Evolutionary conservation across 345 rosid species (phyloP), one percentile per base, ranked within the genome.

Genomic region (Melaleuca quinquenervia): DNA sequence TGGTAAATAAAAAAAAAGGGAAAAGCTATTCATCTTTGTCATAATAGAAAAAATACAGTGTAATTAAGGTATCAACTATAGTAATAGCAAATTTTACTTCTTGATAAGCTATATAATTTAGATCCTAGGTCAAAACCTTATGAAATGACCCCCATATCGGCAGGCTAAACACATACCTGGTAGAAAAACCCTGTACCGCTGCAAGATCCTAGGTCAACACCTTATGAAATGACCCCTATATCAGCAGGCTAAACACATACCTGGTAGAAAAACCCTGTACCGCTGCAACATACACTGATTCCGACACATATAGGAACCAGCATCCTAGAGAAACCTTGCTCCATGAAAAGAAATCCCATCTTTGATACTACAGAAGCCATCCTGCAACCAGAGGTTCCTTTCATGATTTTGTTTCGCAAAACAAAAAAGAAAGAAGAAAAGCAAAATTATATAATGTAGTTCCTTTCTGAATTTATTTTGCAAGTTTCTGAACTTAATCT

Each of bases 321-420:
- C 92, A 95, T 89, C 82, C 84, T 84, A 44, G 96, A 91, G 90
- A 92, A 95, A 27, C 98, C 96, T 84, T 95, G 98, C 91, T 95
- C 96, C 90, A 94, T 90, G 83, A 96, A 95, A 80, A 96, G 92
- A 87, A 97, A 97, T 86, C 98, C 99, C 98, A 97, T 94, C 93
- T 97, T 97, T 86, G 99, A 97, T 89, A 96, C 92, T 58, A 97
- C 99, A 70, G 99, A 94, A 74, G 99, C 98, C 95, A 97, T 95
- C 90, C 99, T 97, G 95, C 91, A 90, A 86, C 86, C 75, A 80
- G 11, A 52, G 32, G 44, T 75, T 76, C 51, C 60, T 83, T 60
- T 50, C 64, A 82, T 53, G 74, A 26, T 83, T 48, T 51, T 44
- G n/a, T 48, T 85, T n/a, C n/a, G 5, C 41, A 52, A 44, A 84